These are phyloP conservation scores for Chrysanthemum makinoi DNA, from an alignment of 129 eudicot genomes.

Conservation along the genomic window DNA sequence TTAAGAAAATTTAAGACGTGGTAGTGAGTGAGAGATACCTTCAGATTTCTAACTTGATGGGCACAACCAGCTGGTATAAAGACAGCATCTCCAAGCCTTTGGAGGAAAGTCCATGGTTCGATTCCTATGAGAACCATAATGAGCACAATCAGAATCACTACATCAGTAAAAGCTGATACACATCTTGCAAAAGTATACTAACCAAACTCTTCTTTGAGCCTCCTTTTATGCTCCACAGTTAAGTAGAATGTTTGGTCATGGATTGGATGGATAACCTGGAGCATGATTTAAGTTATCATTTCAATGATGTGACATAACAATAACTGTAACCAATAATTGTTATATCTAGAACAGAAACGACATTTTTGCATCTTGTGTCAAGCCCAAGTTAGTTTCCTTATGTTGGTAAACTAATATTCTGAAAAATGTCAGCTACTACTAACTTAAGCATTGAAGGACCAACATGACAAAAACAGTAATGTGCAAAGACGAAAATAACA, in stretches of 20 bases:
- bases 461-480: no score
- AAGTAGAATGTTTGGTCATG: constrained; percentile 72
- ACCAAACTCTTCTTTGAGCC: constrained; percentile 70
- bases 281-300: neutral
- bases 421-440: no score
- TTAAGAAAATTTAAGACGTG: neutral
- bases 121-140: constrained; percentile 32
- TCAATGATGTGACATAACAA: no score
- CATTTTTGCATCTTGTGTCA: no score
- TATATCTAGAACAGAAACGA: no score
- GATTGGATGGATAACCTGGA: constrained; percentile 63
- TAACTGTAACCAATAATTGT: no score
- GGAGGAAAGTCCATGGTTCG: constrained; percentile 60
- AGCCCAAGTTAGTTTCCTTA: no score
- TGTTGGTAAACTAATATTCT: no score
- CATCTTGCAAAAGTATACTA: constrained; percentile 18
- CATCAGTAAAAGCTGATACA: constrained; percentile 5
- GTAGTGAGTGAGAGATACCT: constrained; percentile 28
- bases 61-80: constrained; percentile 59
- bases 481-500: no score
- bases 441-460: no score
- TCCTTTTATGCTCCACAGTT: constrained; percentile 54
- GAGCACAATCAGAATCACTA: constrained; percentile 3
- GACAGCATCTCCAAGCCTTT: constrained; percentile 57
- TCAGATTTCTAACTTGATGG: constrained; percentile 53